These are phyloP conservation scores for Amanita rimosa DNA, from an alignment of 768 basidiomycete genomes.

Conservation along the genomic window DNA sequence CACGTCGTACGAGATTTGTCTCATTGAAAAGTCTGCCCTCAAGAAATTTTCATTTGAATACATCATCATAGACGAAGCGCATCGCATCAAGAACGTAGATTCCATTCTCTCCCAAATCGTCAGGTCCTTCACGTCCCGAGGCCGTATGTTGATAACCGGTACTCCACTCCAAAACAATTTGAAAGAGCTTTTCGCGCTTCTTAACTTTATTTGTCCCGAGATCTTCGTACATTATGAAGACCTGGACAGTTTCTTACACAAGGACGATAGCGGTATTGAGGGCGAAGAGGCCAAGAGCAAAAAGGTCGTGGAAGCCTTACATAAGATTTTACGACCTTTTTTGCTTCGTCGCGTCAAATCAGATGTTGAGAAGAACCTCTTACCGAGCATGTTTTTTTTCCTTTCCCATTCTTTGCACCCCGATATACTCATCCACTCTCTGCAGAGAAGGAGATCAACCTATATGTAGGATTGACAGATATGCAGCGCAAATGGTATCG, in stretches of 20 bases:
- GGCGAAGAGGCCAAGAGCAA: constrained; percentile 78
- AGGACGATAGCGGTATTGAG: constrained; percentile 59
- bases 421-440: not conserved
- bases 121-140: constrained; percentile 78
- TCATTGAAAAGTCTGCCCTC: constrained; percentile 86
- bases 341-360: constrained; percentile 88
- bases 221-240: constrained; percentile 89
- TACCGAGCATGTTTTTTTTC: constrained; percentile 53
- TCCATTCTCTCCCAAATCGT: constrained; percentile 94
- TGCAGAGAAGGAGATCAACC: constrained; percentile 94
- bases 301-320: constrained; percentile 91
- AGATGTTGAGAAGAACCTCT: constrained; percentile 91
- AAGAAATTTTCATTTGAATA: constrained; percentile 97
- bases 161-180: constrained; percentile 96
- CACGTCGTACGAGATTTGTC: constrained; percentile 94
- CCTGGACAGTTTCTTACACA: constrained; percentile 88
- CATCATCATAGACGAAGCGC: constrained; percentile 97
- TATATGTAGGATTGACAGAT: constrained; percentile 92
- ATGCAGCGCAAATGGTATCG: constrained; percentile 99
- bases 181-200: constrained; percentile 85
- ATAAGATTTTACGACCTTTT: constrained; percentile 95
- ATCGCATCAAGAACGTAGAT: constrained; percentile 98
- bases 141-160: constrained; percentile 89
- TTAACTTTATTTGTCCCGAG: constrained; percentile 96
- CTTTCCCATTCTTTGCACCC: not conserved